A percentile compares a stretch with the other conserved stretches of the same genome.
Evolutionary conservation across 805 yeast species (phyloP).

Genomic region (Zygoascus ofunaensis): DNA sequence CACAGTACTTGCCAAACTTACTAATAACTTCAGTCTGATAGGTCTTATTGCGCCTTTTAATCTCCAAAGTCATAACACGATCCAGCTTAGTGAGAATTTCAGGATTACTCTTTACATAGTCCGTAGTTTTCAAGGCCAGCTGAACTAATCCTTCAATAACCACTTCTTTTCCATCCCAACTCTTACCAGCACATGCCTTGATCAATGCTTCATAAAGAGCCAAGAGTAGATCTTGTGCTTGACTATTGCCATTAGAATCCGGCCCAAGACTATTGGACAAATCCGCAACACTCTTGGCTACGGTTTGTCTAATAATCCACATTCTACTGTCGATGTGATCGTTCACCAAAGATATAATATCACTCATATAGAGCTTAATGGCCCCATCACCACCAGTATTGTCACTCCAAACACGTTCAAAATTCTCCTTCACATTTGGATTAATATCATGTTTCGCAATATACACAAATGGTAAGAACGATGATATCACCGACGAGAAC

Average conservation of each 20-base stretch:
- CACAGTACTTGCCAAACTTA: conserved; percentile 43
- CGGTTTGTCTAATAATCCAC: conserved; percentile 56
- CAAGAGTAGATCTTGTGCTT: not conserved
- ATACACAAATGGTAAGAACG: conserved; percentile 69
- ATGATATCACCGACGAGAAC: conserved; percentile 51
- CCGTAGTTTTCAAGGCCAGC: conserved; percentile 40
- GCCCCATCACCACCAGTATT: conserved; percentile 68
- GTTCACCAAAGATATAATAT: conserved; percentile 49
- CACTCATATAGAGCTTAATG: conserved; percentile 56
- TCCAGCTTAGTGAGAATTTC: conserved; percentile 33
- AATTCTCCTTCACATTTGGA: conserved; percentile 37
- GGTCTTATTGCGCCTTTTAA: conserved; percentile 52
- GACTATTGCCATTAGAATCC: conserved; percentile 14
- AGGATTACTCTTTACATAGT: conserved; percentile 23
- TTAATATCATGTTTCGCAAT: conserved; percentile 64
- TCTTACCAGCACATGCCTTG: conserved; percentile 60
- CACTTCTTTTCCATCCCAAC: conserved; percentile 82
- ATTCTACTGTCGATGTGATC: conserved; percentile 42
- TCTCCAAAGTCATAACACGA: conserved; percentile 46
- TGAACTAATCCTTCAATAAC: conserved; percentile 62
- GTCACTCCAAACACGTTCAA: conserved; percentile 67
- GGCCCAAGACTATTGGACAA: conserved; percentile 10
- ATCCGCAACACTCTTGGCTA: conserved; percentile 41
- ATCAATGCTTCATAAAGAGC: conserved; percentile 44
- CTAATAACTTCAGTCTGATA: conserved; percentile 53